A percentile compares a stretch with the other conserved stretches of the same genome.
These are phyloP conservation scores for Pholiota adiposa DNA, from an alignment of 1,284 basidiomycete species.

Conservation along the genomic window DNA sequence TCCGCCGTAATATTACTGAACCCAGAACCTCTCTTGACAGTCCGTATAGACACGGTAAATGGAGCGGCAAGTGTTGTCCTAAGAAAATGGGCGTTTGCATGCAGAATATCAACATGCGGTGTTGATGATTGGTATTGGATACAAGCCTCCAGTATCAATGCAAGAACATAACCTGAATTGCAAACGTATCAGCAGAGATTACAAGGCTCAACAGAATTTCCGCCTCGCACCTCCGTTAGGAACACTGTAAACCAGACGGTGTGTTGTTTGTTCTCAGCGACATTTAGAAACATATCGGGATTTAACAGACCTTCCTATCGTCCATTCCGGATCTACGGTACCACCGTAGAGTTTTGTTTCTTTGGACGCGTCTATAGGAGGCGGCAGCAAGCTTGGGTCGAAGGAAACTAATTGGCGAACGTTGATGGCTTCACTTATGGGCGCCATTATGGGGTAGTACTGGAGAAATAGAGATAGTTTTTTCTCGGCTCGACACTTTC, in stretches of 20 bases:
- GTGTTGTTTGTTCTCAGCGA: background rate
- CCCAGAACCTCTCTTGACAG: constrained; percentile 49
- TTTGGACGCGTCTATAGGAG: constrained; percentile 14
- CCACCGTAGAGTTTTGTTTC: constrained; percentile 39
- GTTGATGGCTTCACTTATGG: constrained; percentile 38
- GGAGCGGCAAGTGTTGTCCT: constrained; percentile 41
- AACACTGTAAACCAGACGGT: constrained; percentile 37
- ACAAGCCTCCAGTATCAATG: constrained; percentile 56
- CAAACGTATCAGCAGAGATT: background rate
- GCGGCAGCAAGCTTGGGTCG: background rate
- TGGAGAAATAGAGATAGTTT: too few species aligned
- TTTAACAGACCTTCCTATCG: constrained; percentile 43
- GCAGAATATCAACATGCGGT: constrained; percentile 55
- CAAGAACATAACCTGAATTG: constrained; percentile 57
- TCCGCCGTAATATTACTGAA: constrained; percentile 61
- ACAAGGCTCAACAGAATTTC: background rate
- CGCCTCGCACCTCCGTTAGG: constrained; percentile 54
- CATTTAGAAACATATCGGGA: background rate
- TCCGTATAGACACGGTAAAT: constrained; percentile 51
- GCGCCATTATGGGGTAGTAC: constrained; percentile 35
- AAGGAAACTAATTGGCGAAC: constrained; percentile 20
- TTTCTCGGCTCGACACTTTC: too few species aligned
- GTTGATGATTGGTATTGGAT: constrained; percentile 51
- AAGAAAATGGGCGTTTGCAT: constrained; percentile 63
- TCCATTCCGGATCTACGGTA: constrained; percentile 48